phyloP scores from a whole-genome alignment of 257 asterid genomes.

The Nicotiana benthamiana region DNA sequence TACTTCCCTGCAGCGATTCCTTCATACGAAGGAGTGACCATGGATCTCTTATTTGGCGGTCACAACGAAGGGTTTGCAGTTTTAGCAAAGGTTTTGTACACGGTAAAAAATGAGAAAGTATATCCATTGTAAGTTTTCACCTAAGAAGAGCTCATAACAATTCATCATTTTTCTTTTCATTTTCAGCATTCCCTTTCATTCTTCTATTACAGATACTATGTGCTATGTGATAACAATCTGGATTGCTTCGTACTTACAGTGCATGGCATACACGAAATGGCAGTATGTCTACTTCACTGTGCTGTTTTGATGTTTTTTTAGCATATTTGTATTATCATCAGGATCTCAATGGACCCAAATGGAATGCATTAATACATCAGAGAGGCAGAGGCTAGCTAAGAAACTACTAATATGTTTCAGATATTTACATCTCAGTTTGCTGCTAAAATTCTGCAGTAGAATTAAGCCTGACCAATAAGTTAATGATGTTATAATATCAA shows the following conservation, averaged over 20 bases:
- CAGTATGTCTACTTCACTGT: slow-evolving; percentile 37
- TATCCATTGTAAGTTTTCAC: slow-evolving; percentile 62
- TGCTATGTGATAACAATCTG: slow-evolving; percentile 70
- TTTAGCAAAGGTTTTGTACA: slow-evolving; percentile 54
- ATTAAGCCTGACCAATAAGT: background rate
- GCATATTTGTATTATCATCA: too few relatives aligned
- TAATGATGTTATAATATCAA: background rate
- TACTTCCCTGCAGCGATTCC: slow-evolving; percentile 40
- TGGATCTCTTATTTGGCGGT: slow-evolving; percentile 59
- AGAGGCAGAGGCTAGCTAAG: background rate
- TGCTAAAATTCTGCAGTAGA: background rate
- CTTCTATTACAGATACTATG: slow-evolving; percentile 52
- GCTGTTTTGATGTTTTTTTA: background rate
- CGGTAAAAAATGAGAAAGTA: slow-evolving; percentile 47
- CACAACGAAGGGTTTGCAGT: slow-evolving; percentile 66
- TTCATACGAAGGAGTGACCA: slow-evolving; percentile 44
- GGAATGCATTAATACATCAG: background rate
- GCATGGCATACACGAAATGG: slow-evolving; percentile 54
- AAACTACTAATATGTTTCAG: background rate
- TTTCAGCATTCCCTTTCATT: background rate
- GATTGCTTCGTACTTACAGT: slow-evolving; percentile 54
- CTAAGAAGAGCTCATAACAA: background rate
- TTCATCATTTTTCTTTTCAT: background rate
- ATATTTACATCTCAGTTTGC: background rate
- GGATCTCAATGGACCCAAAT: too few relatives aligned